Base-by-base conservation (phyloP, 2,329 filamentous ascomycete species). In the Monosporascus sp. region DNA sequence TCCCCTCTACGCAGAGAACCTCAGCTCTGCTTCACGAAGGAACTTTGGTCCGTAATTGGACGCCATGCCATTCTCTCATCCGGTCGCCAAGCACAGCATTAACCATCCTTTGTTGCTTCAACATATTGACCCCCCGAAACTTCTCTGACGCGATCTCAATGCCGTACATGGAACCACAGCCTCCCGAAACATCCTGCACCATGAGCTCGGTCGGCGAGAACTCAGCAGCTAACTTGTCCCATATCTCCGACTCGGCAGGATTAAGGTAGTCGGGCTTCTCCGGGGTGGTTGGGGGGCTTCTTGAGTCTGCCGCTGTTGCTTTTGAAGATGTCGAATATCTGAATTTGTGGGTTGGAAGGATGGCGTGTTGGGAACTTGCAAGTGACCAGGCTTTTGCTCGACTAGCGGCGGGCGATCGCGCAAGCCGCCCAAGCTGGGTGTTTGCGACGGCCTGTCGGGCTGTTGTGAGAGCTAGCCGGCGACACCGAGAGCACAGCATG, bases 161-260 rank as follows among this genome's bases (percentile, higher is more conserved):
- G 52, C 85, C 87, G 73, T 94, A 94, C 90, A 94, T 94, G 66
- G 85, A 89, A 9, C 90, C 90, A 72, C 90, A 95, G 31, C 90
- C 90, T 54, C 90, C 90, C 24, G 86, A 90, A 50, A 94, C 83
- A 72, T 95, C 90, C 68, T 87, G 86, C 9, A 94, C 88, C 69
- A 84, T 70, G 26, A 85, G 70, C 54, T 78, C 70, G 0, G 76
- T 76, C 0, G 81, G 80, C 2, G 68, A 58, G 52, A 84, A 80
- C 63, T 78, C 78, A 7, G 71, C 69, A 19, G 69, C 59, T 50
- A 84, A 72, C 49, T 76, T 71, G 54, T 80, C 76, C 73, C 82
- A 86, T 61, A 88, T 81, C 55, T 76, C 73, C 31, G 75, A 73
- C 65, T 88, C 85, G 66, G 80, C 79, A 2, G 75, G 74, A 64